Evolutionary conservation across 352 stramenopile species (phyloP).

Genomic region (Phytopythium boreale): DNA sequence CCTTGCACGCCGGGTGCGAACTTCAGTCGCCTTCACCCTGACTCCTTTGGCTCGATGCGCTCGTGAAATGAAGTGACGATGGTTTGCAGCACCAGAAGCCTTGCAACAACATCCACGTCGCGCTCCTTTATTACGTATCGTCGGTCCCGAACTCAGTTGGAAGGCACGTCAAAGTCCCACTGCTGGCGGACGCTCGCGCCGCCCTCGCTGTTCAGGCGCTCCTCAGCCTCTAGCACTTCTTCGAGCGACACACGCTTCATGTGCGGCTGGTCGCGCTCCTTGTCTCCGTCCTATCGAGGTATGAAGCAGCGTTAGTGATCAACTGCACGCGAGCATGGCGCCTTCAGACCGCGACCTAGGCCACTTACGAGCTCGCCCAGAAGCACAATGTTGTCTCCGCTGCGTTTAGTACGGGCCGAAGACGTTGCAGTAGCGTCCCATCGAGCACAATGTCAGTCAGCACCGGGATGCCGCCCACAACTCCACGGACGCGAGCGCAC

Average conservation of each 20-base stretch:
- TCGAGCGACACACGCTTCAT: slow-evolving; percentile 79
- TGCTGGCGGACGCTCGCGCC: slow-evolving; percentile 70
- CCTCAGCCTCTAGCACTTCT: slow-evolving; percentile 79
- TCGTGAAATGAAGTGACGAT: too few species aligned
- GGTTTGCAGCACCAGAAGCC: not conserved
- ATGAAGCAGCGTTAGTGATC: not conserved
- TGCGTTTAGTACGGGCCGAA: slow-evolving; percentile 10
- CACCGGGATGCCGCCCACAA: too few species aligned
- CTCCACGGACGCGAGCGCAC: slow-evolving; percentile 17
- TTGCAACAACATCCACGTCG: not conserved
- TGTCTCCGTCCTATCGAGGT: slow-evolving; percentile 58
- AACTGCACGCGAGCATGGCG: not conserved
- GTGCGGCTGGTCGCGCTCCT: slow-evolving; percentile 78
- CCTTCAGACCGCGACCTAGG: not conserved
- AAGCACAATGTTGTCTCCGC: slow-evolving; percentile 86
- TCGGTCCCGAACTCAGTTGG: not conserved
- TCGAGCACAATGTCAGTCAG: not conserved
- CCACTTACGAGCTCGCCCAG: slow-evolving; percentile 72
- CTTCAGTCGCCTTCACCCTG: too few species aligned
- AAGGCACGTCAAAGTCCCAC: slow-evolving; percentile 77
- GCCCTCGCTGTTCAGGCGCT: slow-evolving; percentile 62
- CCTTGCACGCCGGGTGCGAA: too few species aligned
- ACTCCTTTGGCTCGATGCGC: too few species aligned
- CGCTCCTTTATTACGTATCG: not conserved
- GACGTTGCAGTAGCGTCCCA: too few species aligned